A percentile compares a stretch with the other conserved stretches of the same genome.
These are phyloP conservation scores for Uronychia binucleata DNA, from an alignment of 73 alveolate genomes.

Conservation along the genomic window DNA sequence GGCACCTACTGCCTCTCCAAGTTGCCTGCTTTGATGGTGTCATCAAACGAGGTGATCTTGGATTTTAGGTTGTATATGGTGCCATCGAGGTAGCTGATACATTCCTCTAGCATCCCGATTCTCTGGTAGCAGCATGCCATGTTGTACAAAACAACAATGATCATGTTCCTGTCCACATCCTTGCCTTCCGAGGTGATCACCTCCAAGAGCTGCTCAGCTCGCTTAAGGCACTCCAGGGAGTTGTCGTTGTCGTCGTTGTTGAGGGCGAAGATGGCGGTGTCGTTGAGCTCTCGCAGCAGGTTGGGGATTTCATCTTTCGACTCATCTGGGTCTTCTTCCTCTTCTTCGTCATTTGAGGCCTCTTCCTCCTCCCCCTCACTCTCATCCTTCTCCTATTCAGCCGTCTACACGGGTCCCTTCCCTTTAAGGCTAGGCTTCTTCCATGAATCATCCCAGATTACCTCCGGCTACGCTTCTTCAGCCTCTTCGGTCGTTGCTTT, in stretches of 20 bases:
- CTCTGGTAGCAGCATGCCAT: constrained; percentile 57
- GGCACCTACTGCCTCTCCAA: constrained; percentile 15
- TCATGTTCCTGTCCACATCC: constrained; percentile 62
- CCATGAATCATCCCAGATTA: too few relatives aligned
- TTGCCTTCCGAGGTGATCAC: constrained; percentile 59
- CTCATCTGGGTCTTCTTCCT: constrained; percentile 2
- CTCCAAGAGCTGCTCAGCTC: constrained; percentile 61
- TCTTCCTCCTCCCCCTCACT: constrained; percentile 10
- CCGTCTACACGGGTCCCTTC: too few relatives aligned
- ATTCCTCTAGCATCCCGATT: constrained; percentile 57
- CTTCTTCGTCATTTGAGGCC: constrained; percentile 26
- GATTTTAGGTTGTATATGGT: constrained; percentile 53
- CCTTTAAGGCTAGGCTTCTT: too few relatives aligned
- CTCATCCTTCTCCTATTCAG: neutral
- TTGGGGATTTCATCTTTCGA: constrained; percentile 43
- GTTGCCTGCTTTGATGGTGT: constrained; percentile 26
- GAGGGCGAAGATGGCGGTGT: constrained; percentile 59
- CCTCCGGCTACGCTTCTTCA: too few relatives aligned
- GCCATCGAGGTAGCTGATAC: constrained; percentile 57
- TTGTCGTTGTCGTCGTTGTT: constrained; percentile 55
- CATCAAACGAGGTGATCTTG: constrained; percentile 52
- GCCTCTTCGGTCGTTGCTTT: too few relatives aligned
- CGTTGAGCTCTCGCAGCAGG: constrained; percentile 56
- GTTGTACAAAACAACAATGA: constrained; percentile 45
- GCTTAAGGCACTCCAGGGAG: constrained; percentile 52